A percentile compares a stretch with the other conserved stretches of the same genome.
Conservation (phyloP, 1,284 basidiomycete species). For the Papiliotrema fonsecae region DNA sequence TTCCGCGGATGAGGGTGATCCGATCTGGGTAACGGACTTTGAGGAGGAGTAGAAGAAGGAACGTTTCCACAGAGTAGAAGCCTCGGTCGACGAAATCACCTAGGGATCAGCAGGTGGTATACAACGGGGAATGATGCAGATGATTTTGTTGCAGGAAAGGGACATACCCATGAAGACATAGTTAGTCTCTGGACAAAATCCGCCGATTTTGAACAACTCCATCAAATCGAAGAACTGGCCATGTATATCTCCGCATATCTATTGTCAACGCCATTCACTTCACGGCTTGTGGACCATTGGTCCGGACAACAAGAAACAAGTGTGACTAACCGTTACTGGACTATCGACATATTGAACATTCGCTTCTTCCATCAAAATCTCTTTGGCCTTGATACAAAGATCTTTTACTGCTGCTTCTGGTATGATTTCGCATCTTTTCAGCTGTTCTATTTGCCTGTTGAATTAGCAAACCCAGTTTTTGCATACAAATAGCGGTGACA, state of each 20-base stretch:
- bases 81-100: conserved; percentile 96
- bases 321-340: conserved; percentile 76
- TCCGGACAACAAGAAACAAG: neutral
- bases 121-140: neutral
- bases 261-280: conserved; percentile 2
- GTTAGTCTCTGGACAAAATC: conserved; percentile 90
- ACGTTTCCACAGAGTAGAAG: conserved; percentile 96
- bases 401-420: conserved; percentile 88
- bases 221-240: conserved; percentile 97
- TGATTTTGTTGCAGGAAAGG: neutral
- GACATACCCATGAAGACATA: conserved; percentile 95
- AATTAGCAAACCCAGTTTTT: neutral
- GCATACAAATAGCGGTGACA: neutral
- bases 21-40: conserved; percentile 98
- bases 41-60: conserved; percentile 85
- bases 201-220: conserved; percentile 94
- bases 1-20: conserved; percentile 94
- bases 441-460: conserved; percentile 70
- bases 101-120: conserved; percentile 13
- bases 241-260: conserved; percentile 99
- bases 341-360: conserved; percentile 96
- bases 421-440: conserved; percentile 85
- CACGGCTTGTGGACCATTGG: conserved; percentile 1
- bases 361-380: conserved; percentile 94
- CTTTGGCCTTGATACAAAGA: conserved; percentile 89